A percentile compares a stretch with the other conserved stretches of the same genome.
Evolutionary conservation across 352 stramenopile genomes (phyloP).

Genomic region (Phytophthora pinifolia): DNA sequence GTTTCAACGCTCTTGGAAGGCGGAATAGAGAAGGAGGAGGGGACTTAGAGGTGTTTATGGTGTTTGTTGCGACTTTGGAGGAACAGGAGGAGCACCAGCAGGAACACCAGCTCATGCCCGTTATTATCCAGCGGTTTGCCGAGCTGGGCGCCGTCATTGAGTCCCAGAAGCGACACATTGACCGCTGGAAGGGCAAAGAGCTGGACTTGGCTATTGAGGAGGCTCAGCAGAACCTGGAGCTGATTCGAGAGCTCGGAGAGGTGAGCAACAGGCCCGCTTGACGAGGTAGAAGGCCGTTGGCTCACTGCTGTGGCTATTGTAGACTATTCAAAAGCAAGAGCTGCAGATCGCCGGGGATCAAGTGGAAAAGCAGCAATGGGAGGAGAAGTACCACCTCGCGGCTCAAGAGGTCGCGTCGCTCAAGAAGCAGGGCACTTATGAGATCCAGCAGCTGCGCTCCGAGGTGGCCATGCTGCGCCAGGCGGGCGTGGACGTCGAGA

Average conservation of each 20-base stretch:
- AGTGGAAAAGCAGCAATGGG: constrained; percentile 75
- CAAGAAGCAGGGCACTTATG: constrained; percentile 49
- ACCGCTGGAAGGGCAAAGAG: constrained; percentile 85
- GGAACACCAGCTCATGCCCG: constrained; percentile 72
- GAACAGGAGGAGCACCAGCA: constrained; percentile 80
- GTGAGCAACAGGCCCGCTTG: constrained; percentile 18
- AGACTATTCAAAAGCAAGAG: constrained; percentile 66
- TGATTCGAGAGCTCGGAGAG: constrained; percentile 54
- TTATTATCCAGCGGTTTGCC: constrained; percentile 75
- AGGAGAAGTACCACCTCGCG: constrained; percentile 72
- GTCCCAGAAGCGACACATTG: constrained; percentile 84
- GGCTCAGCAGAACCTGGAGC: constrained; percentile 60
- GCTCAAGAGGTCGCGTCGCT: constrained; percentile 52
- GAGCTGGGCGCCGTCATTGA: constrained; percentile 82
- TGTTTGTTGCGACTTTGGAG: constrained; percentile 41
- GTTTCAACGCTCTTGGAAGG: not conserved
- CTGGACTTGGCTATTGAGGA: constrained; percentile 78
- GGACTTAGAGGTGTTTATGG: constrained; percentile 40
- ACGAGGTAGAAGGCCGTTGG: not conserved
- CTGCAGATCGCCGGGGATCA: constrained; percentile 49
- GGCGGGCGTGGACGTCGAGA: constrained; percentile 51
- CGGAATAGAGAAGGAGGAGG: constrained; percentile 4
- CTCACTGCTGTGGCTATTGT: constrained; percentile 1
- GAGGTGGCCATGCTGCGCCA: constrained; percentile 54
- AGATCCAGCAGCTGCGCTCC: constrained; percentile 51